Evolutionary conservation across 2,329 filamentous ascomycete species (phyloP).

Genomic region (Penicillium glabrum): DNA sequence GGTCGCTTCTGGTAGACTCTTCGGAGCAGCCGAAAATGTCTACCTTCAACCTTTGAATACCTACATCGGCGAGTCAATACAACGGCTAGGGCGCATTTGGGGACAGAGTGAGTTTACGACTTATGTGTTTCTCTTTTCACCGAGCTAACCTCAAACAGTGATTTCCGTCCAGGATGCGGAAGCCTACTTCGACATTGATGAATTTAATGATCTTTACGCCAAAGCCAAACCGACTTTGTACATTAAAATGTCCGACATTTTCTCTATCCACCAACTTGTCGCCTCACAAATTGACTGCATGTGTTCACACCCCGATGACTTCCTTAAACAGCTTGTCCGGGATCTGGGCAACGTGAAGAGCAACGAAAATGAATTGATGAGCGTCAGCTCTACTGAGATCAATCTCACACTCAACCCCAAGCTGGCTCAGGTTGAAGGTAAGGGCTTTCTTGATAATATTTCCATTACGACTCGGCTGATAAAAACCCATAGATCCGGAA

Average conservation of each 20-base stretch:
- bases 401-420: constrained; percentile 88
- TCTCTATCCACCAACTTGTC: constrained; percentile 89
- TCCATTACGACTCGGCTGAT: background rate
- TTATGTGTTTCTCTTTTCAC: background rate
- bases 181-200: constrained; percentile 93
- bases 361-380: constrained; percentile 90
- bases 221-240: constrained; percentile 97
- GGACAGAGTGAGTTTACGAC: constrained; percentile 54
- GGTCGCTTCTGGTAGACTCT: constrained; percentile 81
- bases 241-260: constrained; percentile 97
- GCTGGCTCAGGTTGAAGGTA: constrained; percentile 77
- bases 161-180: constrained; percentile 86
- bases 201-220: constrained; percentile 96
- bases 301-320: constrained; percentile 78
- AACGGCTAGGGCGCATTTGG: constrained; percentile 74
- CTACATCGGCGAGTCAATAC: constrained; percentile 82
- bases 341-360: constrained; percentile 95
- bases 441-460: constrained; percentile 12
- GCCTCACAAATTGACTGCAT: constrained; percentile 75
- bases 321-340: constrained; percentile 85
- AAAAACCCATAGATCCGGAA: constrained; percentile 67
- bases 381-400: constrained; percentile 83
- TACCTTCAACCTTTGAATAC: constrained; percentile 94
- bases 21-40: constrained; percentile 89
- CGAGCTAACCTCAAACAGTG: constrained; percentile 51